A percentile compares a stretch with the other conserved stretches of the same genome.
Conservation (phyloP, 352 stramenopile genomes). For the Blastocystis sp. region DNA sequence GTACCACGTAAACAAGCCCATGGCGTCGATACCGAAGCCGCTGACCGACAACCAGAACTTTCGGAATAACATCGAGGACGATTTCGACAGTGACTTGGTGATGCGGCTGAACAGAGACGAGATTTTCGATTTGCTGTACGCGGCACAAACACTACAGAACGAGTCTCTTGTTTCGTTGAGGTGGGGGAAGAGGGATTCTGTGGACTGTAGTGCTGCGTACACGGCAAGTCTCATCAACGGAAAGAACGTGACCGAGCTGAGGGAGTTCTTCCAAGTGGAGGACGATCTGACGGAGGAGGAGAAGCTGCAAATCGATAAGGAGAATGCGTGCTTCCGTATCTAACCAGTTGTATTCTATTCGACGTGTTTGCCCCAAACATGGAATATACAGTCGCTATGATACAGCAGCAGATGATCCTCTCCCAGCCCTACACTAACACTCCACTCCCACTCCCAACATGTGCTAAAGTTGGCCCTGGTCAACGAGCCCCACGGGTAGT, state of each 20-base stretch:
- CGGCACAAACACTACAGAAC: slow-evolving; percentile 50
- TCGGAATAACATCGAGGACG: slow-evolving; percentile 49
- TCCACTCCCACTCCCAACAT: neutral
- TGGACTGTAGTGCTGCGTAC: slow-evolving; percentile 49
- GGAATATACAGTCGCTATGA: slow-evolving; percentile 7
- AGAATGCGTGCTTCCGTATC: slow-evolving; percentile 66
- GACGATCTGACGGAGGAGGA: slow-evolving; percentile 67
- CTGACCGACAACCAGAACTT: slow-evolving; percentile 59
- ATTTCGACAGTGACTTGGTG: slow-evolving; percentile 55
- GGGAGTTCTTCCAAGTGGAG: slow-evolving; percentile 63
- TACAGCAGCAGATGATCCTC: slow-evolving; percentile 10
- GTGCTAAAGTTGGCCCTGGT: neutral
- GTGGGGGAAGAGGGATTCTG: neutral
- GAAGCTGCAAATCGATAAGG: slow-evolving; percentile 67
- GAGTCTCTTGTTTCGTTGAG: slow-evolving; percentile 48
- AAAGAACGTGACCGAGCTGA: slow-evolving; percentile 59
- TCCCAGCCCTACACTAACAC: neutral
- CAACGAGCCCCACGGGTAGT: slow-evolving; percentile 38
- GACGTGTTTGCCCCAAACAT: neutral
- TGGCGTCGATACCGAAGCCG: slow-evolving; percentile 55
- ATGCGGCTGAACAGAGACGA: slow-evolving; percentile 49
- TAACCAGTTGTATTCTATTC: slow-evolving; percentile 32
- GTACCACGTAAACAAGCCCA: slow-evolving; percentile 60
- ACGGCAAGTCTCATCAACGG: slow-evolving; percentile 66
- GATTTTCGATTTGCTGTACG: slow-evolving; percentile 52